phyloP scores from a whole-genome alignment of 495 filamentous ascomycete genomes.

The Penicillium robsamsonii region DNA sequence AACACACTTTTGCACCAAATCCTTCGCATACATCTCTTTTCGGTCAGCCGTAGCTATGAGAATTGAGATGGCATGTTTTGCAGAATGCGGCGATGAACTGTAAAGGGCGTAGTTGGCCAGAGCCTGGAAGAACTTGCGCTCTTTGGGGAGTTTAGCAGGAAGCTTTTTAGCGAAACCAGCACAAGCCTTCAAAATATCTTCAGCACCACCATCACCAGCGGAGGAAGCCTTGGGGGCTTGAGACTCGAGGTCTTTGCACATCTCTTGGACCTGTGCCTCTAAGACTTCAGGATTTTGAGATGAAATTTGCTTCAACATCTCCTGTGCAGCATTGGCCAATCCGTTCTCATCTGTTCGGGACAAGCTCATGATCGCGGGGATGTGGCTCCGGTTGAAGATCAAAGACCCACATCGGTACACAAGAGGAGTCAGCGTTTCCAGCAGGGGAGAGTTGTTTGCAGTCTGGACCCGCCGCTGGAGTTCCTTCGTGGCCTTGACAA shows the following conservation, averaged over 20 bases:
- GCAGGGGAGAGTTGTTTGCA: slow-evolving; percentile 55
- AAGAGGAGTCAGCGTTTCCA: slow-evolving; percentile 79
- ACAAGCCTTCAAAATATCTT: slow-evolving; percentile 90
- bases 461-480: slow-evolving; percentile 76
- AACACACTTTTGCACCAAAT: slow-evolving; percentile 70
- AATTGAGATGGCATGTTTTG: slow-evolving; percentile 91
- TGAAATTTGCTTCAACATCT: slow-evolving; percentile 91
- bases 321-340: slow-evolving; percentile 76
- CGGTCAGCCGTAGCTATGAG: slow-evolving; percentile 76
- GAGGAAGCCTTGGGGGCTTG: slow-evolving; percentile 70
- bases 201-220: slow-evolving; percentile 63
- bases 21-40: slow-evolving; percentile 83
- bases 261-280: slow-evolving; percentile 85
- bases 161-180: slow-evolving; percentile 84
- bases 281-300: slow-evolving; percentile 82
- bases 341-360: slow-evolving; percentile 77
- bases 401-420: slow-evolving; percentile 80
- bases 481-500: slow-evolving; percentile 86
- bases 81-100: slow-evolving; percentile 75
- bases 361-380: slow-evolving; percentile 83
- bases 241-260: slow-evolving; percentile 79
- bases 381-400: slow-evolving; percentile 90
- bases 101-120: slow-evolving; percentile 77
- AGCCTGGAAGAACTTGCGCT: slow-evolving; percentile 79
- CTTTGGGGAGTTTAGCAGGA: slow-evolving; percentile 77